Evolutionary conservation across 768 basidiomycete species (phyloP).

Genomic region (Tubosaeta sp.): DNA sequence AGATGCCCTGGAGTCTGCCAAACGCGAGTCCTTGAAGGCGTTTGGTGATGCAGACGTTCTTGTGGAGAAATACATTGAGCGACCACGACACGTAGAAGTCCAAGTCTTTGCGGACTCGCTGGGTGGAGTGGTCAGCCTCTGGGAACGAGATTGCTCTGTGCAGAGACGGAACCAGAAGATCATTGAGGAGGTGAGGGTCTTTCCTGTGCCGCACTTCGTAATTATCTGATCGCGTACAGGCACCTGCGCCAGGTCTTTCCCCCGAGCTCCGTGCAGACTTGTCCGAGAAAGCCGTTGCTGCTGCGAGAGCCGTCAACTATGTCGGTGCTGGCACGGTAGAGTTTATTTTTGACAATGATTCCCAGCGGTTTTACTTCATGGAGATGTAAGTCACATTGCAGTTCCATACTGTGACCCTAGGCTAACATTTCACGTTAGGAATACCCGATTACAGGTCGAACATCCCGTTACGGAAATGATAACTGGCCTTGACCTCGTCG

Average conservation of each 20-base stretch:
- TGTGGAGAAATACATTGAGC: conserved; percentile 84
- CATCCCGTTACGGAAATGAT: conserved; percentile 96
- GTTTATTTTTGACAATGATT: conserved; percentile 94
- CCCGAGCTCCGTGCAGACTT: conserved; percentile 75
- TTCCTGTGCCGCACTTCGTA: neutral
- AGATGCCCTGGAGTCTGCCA: conserved; percentile 80
- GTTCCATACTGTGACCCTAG: neutral
- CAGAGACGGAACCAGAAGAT: conserved; percentile 94
- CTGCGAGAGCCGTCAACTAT: conserved; percentile 89
- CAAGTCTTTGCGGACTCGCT: conserved; percentile 86
- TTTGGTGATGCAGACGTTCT: conserved; percentile 87
- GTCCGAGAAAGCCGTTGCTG: conserved; percentile 83
- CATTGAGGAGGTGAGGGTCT: conserved; percentile 67
- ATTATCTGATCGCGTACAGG: conserved; percentile 36
- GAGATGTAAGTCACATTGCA: conserved; percentile 62
- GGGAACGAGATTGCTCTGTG: conserved; percentile 92
- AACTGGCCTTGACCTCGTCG: conserved; percentile 88
- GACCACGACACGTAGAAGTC: conserved; percentile 89
- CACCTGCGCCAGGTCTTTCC: conserved; percentile 86
- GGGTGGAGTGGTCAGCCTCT: conserved; percentile 87
- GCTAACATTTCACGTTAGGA: conserved; percentile 42
- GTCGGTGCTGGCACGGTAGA: conserved; percentile 94
- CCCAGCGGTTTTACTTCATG: conserved; percentile 88
- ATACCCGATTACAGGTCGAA: conserved; percentile 81
- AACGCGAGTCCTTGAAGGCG: conserved; percentile 81